Base-by-base conservation (phyloP, 208 protist species). In the Strigomonas galati region DNA sequence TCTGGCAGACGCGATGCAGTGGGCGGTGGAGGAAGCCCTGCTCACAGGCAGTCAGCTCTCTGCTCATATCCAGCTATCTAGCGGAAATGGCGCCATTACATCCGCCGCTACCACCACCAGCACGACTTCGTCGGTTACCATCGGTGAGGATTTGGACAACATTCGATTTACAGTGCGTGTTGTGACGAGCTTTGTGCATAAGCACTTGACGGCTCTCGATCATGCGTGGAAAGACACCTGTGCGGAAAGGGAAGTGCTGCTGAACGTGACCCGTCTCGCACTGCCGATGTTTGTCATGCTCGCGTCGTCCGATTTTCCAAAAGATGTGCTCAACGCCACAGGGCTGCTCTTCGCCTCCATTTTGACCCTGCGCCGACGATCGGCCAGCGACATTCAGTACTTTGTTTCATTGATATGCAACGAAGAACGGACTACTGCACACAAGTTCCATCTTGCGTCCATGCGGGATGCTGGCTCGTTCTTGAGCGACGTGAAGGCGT, bases 291-390 rank as follows among this genome's bases (percentile, higher is more conserved):
- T 89, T 12, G 52, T 75, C 7, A 93, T 96, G 91, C 76, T 94
- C 0, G 69, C 68, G 28, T 91, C 82, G 0, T 30, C 56, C 15
- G 67, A 72, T 0, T 89, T 96, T 64, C 91, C 91, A 21, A 96
- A 94, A 65, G 91, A 96, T 66, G 81, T 96, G 44, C 76, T 96
- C 28, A 94, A 96, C 65, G 91, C 87, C 19, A 76, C 85, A 17
- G 91, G 87, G 0, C 59, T 96, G 14, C 75, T 96, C 12, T 75
- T 93, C 15, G 84, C 86, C 1, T 92, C 88, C 15, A 55, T 89
- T 2, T 54, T 93, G 28, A 94, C 91, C 0, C 71, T 93, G 23
- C 69, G 80, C 56, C 74, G 68, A 27, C 91, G 84, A 57, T 62
- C 81, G 53, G 51, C 63, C 19, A 66, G 49, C 40, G 9, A 6